These are phyloP conservation scores for Wickerhamiella occidentalis DNA, from an alignment of 805 yeast species.

Conservation along the genomic window DNA sequence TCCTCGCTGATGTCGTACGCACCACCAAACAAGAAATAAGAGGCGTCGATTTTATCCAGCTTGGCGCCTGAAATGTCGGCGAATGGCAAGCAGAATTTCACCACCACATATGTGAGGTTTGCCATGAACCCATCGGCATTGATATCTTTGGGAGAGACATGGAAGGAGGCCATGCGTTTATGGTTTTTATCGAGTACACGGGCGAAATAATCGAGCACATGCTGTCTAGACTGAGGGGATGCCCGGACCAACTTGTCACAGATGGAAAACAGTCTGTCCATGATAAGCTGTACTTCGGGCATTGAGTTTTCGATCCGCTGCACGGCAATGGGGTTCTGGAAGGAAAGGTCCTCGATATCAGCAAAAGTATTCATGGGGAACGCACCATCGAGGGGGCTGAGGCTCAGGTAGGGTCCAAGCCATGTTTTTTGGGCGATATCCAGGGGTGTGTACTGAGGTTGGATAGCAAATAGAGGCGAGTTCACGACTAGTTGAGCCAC, in stretches of 20 bases:
- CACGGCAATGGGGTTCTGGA: slow-evolving; percentile 6
- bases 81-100: slow-evolving; percentile 73
- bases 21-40: slow-evolving; percentile 46
- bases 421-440: slow-evolving; percentile 50
- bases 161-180: slow-evolving; percentile 59
- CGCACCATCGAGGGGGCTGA: slow-evolving; percentile 55
- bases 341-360: slow-evolving; percentile 19
- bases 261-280: slow-evolving; percentile 47
- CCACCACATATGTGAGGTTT: slow-evolving; percentile 55
- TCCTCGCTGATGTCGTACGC: slow-evolving; percentile 64
- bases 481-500: slow-evolving; percentile 51
- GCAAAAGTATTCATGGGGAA: slow-evolving; percentile 40
- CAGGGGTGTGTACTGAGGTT: slow-evolving; percentile 35
- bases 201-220: slow-evolving; percentile 56
- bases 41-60: slow-evolving; percentile 62
- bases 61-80: slow-evolving; percentile 53
- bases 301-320: slow-evolving; percentile 19
- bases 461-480: slow-evolving; percentile 41
- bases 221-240: slow-evolving; percentile 49
- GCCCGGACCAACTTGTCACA: slow-evolving; percentile 67
- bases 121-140: slow-evolving; percentile 75
- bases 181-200: slow-evolving; percentile 70
- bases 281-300: slow-evolving; percentile 17
- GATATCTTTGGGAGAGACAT: slow-evolving; percentile 51
- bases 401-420: slow-evolving; percentile 62